Base-by-base conservation (phyloP, 1,139 yeast species). In the Pichia sp. region DNA sequence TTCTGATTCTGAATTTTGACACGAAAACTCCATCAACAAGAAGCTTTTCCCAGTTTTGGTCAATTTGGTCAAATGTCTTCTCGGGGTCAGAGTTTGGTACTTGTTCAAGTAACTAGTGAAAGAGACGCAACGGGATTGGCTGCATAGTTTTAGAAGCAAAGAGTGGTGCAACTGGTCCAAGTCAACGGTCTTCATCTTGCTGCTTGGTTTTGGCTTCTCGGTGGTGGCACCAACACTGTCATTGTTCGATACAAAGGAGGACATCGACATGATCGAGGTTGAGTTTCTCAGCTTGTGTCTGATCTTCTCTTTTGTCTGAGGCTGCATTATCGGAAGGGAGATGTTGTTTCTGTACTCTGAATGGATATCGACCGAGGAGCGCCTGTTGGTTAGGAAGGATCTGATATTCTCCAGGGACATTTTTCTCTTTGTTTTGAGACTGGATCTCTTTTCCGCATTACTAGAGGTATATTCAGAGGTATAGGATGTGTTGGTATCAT, bases 241-340 rank as follows among this genome's bases (percentile, higher is more conserved):
- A 53, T 49, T 31, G 19, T 45, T 49, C 30, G 58, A 53, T 4
- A 49, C 42, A 43, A 61, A 62, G 19, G 66, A 66, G 16, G 65
- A 77, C 65, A 61, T 70, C 61, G 64, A 76, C 56, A 67, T 58
- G 49, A 82, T 66, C 2, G 86, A 81, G 1, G 79, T 72, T 29
- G 84, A 79, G 54, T 79, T 80, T 57, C 75, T 74, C 50, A 82
- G 68, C 61, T 79, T 82, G 57, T 75, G 75, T 59, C 77, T 75
- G 50, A 82, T 70, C 60, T 80, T 81, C 59, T 78, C 82, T 48
- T 82, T 72, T 11, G 85, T 78, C 13, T 75, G 75, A 41, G 77
- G 78, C 54, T 78, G 80, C 7, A 84, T 83, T 2, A 78, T 74
- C 0, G 87, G 87, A 55, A 80, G 66, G 3, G 87, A 81, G n/a